Base-by-base conservation (phyloP, 768 basidiomycete genomes). In the Paxillus involutus region DNA sequence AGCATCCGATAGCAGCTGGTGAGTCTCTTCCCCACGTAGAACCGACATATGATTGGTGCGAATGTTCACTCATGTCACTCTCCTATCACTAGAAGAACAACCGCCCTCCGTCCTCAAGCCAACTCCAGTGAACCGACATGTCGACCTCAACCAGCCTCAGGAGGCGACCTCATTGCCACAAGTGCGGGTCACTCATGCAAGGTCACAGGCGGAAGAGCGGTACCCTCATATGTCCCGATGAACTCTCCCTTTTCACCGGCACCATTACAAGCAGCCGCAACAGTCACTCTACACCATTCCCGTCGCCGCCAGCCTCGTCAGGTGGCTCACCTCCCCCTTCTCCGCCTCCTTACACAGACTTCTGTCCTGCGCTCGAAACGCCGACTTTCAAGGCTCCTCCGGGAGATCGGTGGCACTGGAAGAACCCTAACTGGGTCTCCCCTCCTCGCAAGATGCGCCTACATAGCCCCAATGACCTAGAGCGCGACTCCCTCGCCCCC, bases 91-190 rank as follows among this genome's bases (percentile, higher is more conserved):
- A 63, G 47, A 49, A 52, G 13, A 16, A 7, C 42, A n/a, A 17
- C 12, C 30, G 17, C 35, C 32, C 32, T 32, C 11, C 40, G 44
- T 12, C 39, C 21, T 56, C 52, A 30, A 54, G 44, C 12, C 44
- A 32, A 45, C 39, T 48, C 11, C 10, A 44, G 40, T 40, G 35
- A 51, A 50, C 49, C 33, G n/a, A 30, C 40, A 69, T 70, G 66
- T 62, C 66, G 16, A 61, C 65, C 36, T 63, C 65, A 42, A 56
- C 66, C 19, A 69, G 68, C 46, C 39, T 59, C 21, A 71, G 69
- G 51, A 72, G 50, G 53, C 70, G 69, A n/a, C 69, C 69, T 37
- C 71, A 69, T 47, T 70, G 69, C 36, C 70, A 71, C 61, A 72
- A 56, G 49, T 70, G 69, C 39, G 66, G 69, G 36, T 61, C 56